Conservation (phyloP, 768 basidiomycete genomes). For the Collybia nuda region DNA sequence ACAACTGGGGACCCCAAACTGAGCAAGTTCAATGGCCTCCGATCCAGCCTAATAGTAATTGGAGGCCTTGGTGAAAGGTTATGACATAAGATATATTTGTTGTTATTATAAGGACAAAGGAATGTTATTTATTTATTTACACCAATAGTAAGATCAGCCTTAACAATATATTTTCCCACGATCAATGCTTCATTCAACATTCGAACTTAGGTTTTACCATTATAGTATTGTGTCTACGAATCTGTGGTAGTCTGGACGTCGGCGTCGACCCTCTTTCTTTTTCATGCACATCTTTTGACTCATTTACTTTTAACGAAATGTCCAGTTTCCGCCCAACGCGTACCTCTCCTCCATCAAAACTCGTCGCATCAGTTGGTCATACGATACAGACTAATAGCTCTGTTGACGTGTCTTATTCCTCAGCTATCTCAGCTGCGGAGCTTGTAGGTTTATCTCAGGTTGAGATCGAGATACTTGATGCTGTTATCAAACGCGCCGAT, state of each 20-base stretch:
- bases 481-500: conserved; percentile 69
- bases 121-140: no score
- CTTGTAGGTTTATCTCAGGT: conserved; percentile 47
- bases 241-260: no score
- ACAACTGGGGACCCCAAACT: neutral
- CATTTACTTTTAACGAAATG: conserved; percentile 26
- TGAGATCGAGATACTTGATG: conserved; percentile 74
- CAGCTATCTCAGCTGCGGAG: conserved; percentile 44
- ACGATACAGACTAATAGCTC: conserved; percentile 11
- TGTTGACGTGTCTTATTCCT: conserved; percentile 39
- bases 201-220: no score
- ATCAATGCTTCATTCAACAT: no score
- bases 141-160: no score
- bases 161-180: no score
- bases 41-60: neutral
- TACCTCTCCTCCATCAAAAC: conserved; percentile 44
- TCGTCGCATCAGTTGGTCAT: conserved; percentile 18
- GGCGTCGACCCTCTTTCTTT: no score
- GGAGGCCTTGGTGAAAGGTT: no score
- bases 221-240: no score
- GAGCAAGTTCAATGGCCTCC: neutral
- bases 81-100: no score
- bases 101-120: no score
- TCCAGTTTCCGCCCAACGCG: conserved; percentile 45
- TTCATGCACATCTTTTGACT: neutral